Conservation (phyloP, 768 basidiomycete species). For the Rhizopogon vinicolor region DNA sequence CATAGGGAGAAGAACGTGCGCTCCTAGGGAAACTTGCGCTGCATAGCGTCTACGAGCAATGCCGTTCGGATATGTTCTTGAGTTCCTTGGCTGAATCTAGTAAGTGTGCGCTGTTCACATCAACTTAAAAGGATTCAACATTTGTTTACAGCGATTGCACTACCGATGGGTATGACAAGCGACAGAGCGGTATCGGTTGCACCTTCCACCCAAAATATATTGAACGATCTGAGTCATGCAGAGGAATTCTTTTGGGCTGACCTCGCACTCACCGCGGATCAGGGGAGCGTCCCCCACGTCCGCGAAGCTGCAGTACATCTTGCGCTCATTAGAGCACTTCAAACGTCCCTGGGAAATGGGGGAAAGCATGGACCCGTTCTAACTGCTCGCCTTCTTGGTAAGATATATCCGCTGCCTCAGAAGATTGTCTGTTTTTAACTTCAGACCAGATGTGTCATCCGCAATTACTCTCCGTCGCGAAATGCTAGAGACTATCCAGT, state of each 20-base stretch:
- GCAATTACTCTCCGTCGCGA: conserved; percentile 82
- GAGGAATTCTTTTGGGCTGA: conserved; percentile 68
- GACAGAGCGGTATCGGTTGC: conserved; percentile 33
- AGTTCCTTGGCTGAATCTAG: conserved; percentile 90
- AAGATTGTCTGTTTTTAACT: background rate
- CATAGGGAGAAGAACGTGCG: conserved; percentile 68
- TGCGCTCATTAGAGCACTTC: conserved; percentile 67
- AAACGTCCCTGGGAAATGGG: conserved; percentile 71
- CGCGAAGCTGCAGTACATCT: conserved; percentile 72
- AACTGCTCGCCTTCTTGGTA: conserved; percentile 63
- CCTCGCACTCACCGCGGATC: conserved; percentile 46
- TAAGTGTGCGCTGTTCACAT: conserved; percentile 34
- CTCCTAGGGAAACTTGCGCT: conserved; percentile 77
- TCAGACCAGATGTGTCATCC: conserved; percentile 57
- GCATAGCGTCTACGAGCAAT: conserved; percentile 70
- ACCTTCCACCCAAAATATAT: conserved; percentile 51
- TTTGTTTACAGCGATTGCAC: conserved; percentile 59
- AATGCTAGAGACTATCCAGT: conserved; percentile 73
- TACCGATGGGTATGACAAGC: conserved; percentile 73
- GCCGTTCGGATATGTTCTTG: conserved; percentile 84
- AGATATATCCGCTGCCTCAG: conserved; percentile 5
- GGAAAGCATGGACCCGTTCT: conserved; percentile 44
- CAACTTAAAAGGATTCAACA: background rate
- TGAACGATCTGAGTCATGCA: conserved; percentile 58
- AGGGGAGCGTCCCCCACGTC: conserved; percentile 66